Percentiles rank a stretch among this genome's conserved stretches.
Evolutionary conservation across 345 rosid genomes (phyloP).

Genomic region (Ceriops decandra): DNA sequence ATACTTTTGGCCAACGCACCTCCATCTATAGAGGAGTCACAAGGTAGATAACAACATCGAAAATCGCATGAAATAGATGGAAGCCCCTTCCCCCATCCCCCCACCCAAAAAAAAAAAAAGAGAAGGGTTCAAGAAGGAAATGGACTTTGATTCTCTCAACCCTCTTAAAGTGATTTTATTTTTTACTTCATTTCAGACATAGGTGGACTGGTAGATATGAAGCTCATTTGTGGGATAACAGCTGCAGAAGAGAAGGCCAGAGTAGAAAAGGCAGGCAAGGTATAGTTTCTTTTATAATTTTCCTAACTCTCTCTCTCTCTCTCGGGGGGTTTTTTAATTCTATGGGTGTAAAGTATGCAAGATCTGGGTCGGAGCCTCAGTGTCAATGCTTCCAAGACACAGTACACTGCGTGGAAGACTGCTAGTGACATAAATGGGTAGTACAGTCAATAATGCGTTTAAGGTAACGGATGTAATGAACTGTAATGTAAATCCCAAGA

Average conservation of each 20-base stretch:
- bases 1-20: slow-evolving; percentile 88
- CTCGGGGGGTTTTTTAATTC: too few relatives aligned
- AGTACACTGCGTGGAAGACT: background rate
- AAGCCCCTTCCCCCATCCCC: too few relatives aligned
- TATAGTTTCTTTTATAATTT: slow-evolving; percentile 12
- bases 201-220: slow-evolving; percentile 97
- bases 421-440: background rate
- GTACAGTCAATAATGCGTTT: background rate
- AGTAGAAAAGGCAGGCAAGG: slow-evolving; percentile 95
- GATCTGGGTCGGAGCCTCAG: background rate
- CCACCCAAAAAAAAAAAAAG: too few relatives aligned
- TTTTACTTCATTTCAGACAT: slow-evolving; percentile 40
- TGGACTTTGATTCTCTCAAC: background rate
- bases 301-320: too few relatives aligned
- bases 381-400: background rate
- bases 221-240: slow-evolving; percentile 95
- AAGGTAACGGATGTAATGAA: background rate
- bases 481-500: background rate
- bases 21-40: slow-evolving; percentile 91
- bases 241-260: slow-evolving; percentile 92
- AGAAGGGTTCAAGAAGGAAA: too few relatives aligned
- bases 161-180: background rate
- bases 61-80: background rate
- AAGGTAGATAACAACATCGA: slow-evolving; percentile 34
- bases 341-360: background rate